Evolutionary conservation across 805 yeast genomes (phyloP), one percentile per base, ranked within the genome.

Genomic region (Wickerhamiella bombiphila): DNA sequence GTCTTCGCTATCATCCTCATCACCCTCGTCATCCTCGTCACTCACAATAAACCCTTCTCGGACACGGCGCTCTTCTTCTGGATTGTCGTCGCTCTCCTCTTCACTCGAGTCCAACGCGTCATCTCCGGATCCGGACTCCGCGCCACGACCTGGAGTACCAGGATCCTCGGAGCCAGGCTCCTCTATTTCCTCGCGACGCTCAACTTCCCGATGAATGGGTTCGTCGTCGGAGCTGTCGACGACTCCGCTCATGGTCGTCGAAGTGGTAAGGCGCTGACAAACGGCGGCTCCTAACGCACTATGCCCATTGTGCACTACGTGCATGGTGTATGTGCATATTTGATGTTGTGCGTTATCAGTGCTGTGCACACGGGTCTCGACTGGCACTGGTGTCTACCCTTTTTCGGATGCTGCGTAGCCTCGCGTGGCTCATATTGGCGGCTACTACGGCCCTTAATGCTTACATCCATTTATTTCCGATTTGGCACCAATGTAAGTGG

Each of bases 11-110:
- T 47, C 57, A n/a, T 43, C 63, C 30, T 56, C 68, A 11, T 66
- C 76, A 18, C 67, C 76, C n/a, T 70, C 80, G 16, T 76, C 93
- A 41, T 80, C 94, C 49, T 82, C 94, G 50, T 85, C 95, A 24
- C 11, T 9, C 7, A 82, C 96, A 51, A 88, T 86, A 58, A 88
- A 85, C 0, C 95, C 96, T 44, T 85, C 94, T 34, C 88, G 72
- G 30, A 86, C 78, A 49, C 71, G 72, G 46, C 77, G 70, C 34
- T 80, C 74, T 52, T 86, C 96, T 47, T 86, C 95, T 52, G 80
- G 95, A 52, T 85, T 94, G 22, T 81, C 93, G 29, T 44, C 40
- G 19, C 37, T 38, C 5, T 80, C 94, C 29, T 85, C 96, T 43
- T 42, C 35, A 15, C 42, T 35, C 15, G 32, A 29, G 32, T 29